A percentile compares a stretch with the other conserved stretches of the same genome.
Evolutionary conservation across 345 rosid species (phyloP).

Genomic region (Salix purpurea): DNA sequence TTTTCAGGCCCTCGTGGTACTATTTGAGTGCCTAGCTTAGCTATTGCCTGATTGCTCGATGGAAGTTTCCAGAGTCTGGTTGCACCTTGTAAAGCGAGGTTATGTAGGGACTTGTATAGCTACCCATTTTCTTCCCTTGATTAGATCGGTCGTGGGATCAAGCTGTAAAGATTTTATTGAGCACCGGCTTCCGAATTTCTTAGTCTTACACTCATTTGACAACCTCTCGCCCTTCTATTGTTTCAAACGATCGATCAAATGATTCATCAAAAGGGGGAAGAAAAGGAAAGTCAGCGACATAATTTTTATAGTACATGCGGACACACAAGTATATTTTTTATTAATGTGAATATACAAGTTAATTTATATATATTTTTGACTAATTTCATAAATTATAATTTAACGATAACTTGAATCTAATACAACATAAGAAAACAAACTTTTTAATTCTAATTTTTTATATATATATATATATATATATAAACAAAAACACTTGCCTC

Average conservation of each 20-base stretch:
- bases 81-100: neutral
- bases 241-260: neutral
- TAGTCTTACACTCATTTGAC: neutral
- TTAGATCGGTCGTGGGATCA: neutral
- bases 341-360: no score
- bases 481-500: no score
- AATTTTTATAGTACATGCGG: neutral
- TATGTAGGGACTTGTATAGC: neutral
- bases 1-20: neutral
- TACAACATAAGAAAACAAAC: no score
- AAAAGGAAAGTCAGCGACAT: slow-evolving; percentile 7
- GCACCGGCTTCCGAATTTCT: neutral
- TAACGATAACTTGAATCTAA: no score
- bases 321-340: no score
- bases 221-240: neutral
- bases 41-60: neutral
- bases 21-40: neutral
- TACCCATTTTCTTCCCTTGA: neutral
- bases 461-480: no score
- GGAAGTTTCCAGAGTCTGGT: no score
- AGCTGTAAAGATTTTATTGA: neutral
- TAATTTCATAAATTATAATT: no score
- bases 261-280: neutral
- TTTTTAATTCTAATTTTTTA: no score
- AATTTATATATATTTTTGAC: no score